phyloP scores from a whole-genome alignment of 345 rosid genomes.

The Rhodamnia rubescens region DNA sequence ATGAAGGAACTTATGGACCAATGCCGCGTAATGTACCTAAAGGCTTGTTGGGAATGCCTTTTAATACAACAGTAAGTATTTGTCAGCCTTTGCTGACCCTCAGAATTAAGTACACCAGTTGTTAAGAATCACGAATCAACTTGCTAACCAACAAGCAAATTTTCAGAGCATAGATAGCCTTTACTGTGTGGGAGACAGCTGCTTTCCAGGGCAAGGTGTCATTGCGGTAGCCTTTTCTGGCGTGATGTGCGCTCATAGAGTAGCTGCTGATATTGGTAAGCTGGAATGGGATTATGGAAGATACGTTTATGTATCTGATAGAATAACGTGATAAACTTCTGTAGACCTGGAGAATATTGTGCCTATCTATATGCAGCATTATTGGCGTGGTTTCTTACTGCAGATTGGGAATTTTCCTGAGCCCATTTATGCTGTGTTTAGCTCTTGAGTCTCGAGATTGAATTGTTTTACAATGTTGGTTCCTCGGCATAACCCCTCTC shows the following conservation, averaged over 20 bases:
- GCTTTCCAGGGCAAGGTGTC: conserved; percentile 98
- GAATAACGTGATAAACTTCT: neutral
- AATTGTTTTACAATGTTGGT: neutral
- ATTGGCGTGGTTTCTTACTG: neutral
- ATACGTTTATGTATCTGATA: neutral
- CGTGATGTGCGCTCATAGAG: conserved; percentile 93
- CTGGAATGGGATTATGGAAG: neutral
- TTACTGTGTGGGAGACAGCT: conserved; percentile 96
- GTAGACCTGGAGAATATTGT: neutral
- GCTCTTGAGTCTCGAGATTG: neutral
- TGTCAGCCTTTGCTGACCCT: neutral
- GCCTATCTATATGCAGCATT: neutral
- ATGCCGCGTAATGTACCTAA: conserved; percentile 78
- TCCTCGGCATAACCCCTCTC: neutral
- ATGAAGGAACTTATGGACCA: conserved; percentile 87
- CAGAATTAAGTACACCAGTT: neutral
- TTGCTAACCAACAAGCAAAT: neutral
- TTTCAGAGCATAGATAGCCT: conserved; percentile 65
- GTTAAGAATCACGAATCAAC: neutral
- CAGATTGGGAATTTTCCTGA: neutral
- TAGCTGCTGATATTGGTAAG: conserved; percentile 95
- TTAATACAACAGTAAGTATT: conserved; percentile 72
- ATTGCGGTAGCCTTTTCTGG: conserved; percentile 97
- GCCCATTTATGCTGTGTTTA: neutral
- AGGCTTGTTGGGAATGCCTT: conserved; percentile 96